These are phyloP conservation scores for Cladosporium sp. DNA, from an alignment of 2,329 filamentous ascomycete species.

Conservation along the genomic window DNA sequence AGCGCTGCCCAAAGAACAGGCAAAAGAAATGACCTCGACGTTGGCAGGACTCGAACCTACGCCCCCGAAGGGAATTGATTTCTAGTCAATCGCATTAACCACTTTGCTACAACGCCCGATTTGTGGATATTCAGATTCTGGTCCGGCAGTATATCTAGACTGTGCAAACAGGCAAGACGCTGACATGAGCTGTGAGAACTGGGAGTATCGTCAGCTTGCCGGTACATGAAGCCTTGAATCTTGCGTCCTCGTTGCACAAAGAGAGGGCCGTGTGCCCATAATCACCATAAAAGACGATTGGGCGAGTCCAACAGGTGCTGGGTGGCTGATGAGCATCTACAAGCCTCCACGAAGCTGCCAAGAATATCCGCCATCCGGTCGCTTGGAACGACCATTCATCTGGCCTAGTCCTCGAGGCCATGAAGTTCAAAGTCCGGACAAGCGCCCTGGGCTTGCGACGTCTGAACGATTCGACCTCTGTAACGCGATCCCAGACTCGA, in stretches of 20 bases:
- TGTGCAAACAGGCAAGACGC: too few species aligned
- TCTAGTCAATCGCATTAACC: constrained; percentile 19
- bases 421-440: not conserved
- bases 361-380: not conserved
- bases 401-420: not conserved
- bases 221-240: too few species aligned
- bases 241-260: too few species aligned
- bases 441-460: not conserved
- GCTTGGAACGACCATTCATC: not conserved
- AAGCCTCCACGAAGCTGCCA: not conserved
- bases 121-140: too few species aligned
- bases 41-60: constrained; percentile 23
- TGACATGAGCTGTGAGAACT: too few species aligned
- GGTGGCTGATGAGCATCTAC: not conserved
- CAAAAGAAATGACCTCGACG: constrained; percentile 8
- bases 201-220: too few species aligned
- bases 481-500: not conserved
- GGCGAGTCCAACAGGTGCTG: too few species aligned
- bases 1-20: not conserved
- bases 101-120: constrained; percentile 18
- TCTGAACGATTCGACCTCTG: not conserved
- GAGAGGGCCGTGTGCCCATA: not conserved
- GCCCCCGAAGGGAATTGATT: constrained; percentile 21
- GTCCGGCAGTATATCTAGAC: too few species aligned
- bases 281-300: not conserved